These are phyloP conservation scores for Aureobasidium namibiae DNA, from an alignment of 2,329 filamentous ascomycete species.

Conservation along the genomic window DNA sequence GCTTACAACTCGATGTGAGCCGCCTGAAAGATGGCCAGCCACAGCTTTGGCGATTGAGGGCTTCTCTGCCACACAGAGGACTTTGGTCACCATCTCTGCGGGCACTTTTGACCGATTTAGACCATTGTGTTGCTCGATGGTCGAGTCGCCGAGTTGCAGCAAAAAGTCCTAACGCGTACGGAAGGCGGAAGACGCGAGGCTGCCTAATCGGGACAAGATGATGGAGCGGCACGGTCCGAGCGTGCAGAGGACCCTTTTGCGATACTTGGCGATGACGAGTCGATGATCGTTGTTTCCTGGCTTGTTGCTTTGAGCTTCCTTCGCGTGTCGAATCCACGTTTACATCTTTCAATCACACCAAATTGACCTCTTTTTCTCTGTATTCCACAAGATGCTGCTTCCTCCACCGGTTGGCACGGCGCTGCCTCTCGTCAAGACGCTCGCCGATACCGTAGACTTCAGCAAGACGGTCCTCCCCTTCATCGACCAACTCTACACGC, in stretches of 20 bases:
- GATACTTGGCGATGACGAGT: slow-evolving; percentile 8
- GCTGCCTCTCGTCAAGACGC: slow-evolving; percentile 60
- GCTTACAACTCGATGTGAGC: slow-evolving; percentile 57
- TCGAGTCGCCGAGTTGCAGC: not conserved
- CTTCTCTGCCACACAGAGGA: slow-evolving; percentile 77
- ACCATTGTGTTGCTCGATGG: not conserved
- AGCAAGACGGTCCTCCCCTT: slow-evolving; percentile 67
- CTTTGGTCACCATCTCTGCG: slow-evolving; percentile 38
- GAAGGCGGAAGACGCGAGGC: slow-evolving; percentile 6
- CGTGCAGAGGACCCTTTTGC: not conserved
- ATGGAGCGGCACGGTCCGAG: not conserved
- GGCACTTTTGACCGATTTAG: not conserved
- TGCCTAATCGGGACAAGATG: slow-evolving; percentile 9
- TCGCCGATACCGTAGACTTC: slow-evolving; percentile 71
- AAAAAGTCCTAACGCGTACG: slow-evolving; percentile 1
- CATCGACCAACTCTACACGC: slow-evolving; percentile 53
- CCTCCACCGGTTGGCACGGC: slow-evolving; percentile 28
- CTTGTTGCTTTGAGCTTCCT: not conserved
- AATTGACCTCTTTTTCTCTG: not conserved
- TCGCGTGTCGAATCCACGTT: not conserved
- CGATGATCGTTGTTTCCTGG: not conserved
- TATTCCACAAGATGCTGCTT: slow-evolving; percentile 5
- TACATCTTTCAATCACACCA: not conserved
- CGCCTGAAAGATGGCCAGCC: slow-evolving; percentile 78
- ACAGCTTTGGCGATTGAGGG: slow-evolving; percentile 94